Conservation (phyloP, 2,329 filamentous ascomycete species). For the Huntiella moniliformis region DNA sequence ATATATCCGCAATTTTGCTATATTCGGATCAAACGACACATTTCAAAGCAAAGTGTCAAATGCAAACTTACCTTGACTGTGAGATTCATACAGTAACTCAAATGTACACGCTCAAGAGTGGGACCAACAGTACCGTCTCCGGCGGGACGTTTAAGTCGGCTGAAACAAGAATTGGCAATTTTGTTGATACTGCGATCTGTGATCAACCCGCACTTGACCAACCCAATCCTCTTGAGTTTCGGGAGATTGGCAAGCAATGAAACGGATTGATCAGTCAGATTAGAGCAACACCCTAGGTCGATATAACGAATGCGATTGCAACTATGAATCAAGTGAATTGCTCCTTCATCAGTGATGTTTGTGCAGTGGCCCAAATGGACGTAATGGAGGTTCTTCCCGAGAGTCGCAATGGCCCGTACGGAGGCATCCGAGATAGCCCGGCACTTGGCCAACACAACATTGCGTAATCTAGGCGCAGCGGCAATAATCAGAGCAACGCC, state of each 20-base stretch:
- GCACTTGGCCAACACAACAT: constrained; percentile 88
- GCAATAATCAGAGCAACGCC: constrained; percentile 77
- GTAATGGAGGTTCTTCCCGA: constrained; percentile 94
- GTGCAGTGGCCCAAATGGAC: constrained; percentile 88
- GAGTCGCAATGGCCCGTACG: constrained; percentile 66
- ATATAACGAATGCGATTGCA: constrained; percentile 97
- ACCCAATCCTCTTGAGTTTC: constrained; percentile 81
- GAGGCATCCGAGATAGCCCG: constrained; percentile 77
- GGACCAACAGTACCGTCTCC: constrained; percentile 16
- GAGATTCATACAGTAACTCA: constrained; percentile 82
- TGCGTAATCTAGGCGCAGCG: constrained; percentile 71
- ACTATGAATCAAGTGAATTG: constrained; percentile 61
- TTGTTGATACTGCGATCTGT: constrained; percentile 63
- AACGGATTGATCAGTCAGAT: constrained; percentile 75
- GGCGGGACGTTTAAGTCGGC: not conserved
- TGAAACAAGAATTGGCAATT: constrained; percentile 13
- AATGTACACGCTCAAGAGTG: constrained; percentile 79
- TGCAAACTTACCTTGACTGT: constrained; percentile 52
- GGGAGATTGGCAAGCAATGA: constrained; percentile 68
- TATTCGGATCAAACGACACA: not conserved
- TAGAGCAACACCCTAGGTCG: constrained; percentile 83
- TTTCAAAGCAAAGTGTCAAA: not conserved
- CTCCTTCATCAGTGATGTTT: constrained; percentile 75
- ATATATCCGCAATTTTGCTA: not conserved
- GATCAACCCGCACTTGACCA: constrained; percentile 84